Evolutionary conservation across 2,329 filamentous ascomycete species (phyloP), one percentile per base, ranked within the genome.

Genomic region (Colletotrichum paranaense): DNA sequence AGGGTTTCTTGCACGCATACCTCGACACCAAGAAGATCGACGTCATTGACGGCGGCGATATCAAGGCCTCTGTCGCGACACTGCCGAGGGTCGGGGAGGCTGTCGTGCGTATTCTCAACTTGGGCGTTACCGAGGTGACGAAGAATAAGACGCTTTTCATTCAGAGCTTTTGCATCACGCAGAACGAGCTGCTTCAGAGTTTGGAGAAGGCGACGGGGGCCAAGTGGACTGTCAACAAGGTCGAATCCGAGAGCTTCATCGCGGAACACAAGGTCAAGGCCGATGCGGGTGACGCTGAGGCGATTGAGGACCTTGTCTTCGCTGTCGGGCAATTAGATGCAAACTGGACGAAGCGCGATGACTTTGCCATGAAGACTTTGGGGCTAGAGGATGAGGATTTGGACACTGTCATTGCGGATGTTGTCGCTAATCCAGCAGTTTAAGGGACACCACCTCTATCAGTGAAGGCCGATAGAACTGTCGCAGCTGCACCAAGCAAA

Each of bases 301-400:
- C 84, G 0, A 77, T 85, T 38, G 85, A 88, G 77, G 83, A 87
- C 57, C 80, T 88, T 73, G 87, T 88, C 2, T 88, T 87, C 74
- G 86, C 85, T 42, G 78, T 88, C 1, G 86, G 87, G 1, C 82
- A 84, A 0, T 73, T 88, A 0, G 83, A 88, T 57, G 86, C 86
- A 0, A 84, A 88, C 68, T 88, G 87, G 86, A 86, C 85, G 19
- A 77, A 76, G 66, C 81, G 82, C 46, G 79, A 83, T 2, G 85
- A 81, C 0, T 88, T 86, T 69, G 82, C 86, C 2, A 88, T 88
- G 86, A 81, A 84, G 6, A 74, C 86, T 56, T 78, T 88, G 64
- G 86, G 82, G 0, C 75, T 88, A 4, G 73, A 86, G 77, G 82
- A 88, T 62, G 86, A 88, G 78, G 80, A 85, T 62, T 76, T 88